These are phyloP conservation scores for Blastomyces percursus DNA, from an alignment of 2,329 filamentous ascomycete genomes.

Conservation along the genomic window DNA sequence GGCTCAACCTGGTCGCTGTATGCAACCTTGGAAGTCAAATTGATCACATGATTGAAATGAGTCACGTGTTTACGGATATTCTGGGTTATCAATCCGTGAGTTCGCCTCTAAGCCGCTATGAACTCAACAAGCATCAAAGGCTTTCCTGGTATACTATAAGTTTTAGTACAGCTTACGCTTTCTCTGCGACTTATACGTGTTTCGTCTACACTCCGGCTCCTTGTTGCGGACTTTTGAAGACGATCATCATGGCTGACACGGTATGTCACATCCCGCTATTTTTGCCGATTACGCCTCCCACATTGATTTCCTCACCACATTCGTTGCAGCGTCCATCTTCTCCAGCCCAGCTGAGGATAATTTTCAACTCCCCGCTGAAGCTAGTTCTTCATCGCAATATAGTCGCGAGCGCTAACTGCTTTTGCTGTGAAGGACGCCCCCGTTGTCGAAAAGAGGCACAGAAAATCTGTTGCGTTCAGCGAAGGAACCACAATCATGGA, in stretches of 20 bases:
- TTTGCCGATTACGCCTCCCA: slow-evolving; percentile 13
- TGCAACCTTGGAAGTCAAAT: background rate
- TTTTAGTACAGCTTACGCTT: background rate
- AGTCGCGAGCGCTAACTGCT: slow-evolving; percentile 16
- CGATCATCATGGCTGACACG: slow-evolving; percentile 31
- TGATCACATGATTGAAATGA: background rate
- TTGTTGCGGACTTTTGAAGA: background rate
- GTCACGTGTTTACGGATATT: background rate
- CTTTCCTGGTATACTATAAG: background rate
- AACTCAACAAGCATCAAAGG: background rate
- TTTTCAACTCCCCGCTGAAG: background rate
- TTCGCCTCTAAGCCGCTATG: background rate
- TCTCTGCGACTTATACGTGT: background rate
- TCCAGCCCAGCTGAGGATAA: slow-evolving; percentile 17
- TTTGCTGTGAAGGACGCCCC: slow-evolving; percentile 30
- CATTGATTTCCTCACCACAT: slow-evolving; percentile 16
- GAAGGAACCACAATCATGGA: slow-evolving; percentile 81
- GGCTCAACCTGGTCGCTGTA: background rate
- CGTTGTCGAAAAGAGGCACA: slow-evolving; percentile 45
- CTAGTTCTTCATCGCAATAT: background rate
- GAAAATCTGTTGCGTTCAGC: slow-evolving; percentile 91
- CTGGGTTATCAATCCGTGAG: background rate
- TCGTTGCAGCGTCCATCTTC: background rate
- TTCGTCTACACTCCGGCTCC: background rate
- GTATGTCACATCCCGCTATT: slow-evolving; percentile 35